Evolutionary conservation across 2,329 filamentous ascomycete species (phyloP).

Genomic region (Ophiosphaerella herpotricha): DNA sequence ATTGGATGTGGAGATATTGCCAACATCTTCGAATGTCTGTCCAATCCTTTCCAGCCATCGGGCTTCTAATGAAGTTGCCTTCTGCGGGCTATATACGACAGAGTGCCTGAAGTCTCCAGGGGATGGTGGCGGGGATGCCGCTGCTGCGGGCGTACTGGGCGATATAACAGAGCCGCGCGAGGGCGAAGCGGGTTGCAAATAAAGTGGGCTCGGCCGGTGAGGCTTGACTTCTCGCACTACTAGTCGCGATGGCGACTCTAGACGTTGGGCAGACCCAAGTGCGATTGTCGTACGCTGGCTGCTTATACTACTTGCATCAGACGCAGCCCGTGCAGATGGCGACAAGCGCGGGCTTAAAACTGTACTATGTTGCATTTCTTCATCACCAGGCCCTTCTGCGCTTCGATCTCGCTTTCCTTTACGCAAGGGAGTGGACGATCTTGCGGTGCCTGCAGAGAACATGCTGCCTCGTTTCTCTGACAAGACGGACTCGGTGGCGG

Average conservation of each 20-base stretch:
- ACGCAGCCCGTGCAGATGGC: constrained; percentile 30
- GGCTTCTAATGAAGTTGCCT: constrained; percentile 77
- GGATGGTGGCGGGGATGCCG: constrained; percentile 18
- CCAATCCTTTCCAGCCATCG: constrained; percentile 62
- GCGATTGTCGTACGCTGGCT: constrained; percentile 44
- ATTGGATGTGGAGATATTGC: constrained; percentile 37
- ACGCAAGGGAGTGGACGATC: constrained; percentile 38
- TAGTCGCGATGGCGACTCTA: constrained; percentile 29
- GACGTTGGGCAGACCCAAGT: constrained; percentile 22
- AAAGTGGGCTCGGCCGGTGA: constrained; percentile 39
- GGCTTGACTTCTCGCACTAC: constrained; percentile 25
- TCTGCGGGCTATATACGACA: constrained; percentile 73
- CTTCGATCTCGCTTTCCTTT: constrained; percentile 23
- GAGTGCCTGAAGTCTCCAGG: constrained; percentile 33
- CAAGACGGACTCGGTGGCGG: constrained; percentile 30
- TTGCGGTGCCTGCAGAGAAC: constrained; percentile 28
- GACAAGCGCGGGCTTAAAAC: constrained; percentile 32
- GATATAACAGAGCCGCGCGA: constrained; percentile 21
- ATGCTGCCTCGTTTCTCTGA: constrained; percentile 40
- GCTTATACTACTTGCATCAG: constrained; percentile 43
- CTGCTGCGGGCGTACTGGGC: constrained; percentile 22
- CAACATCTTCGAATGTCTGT: constrained; percentile 42
- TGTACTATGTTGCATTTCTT: constrained; percentile 35
- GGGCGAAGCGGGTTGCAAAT: constrained; percentile 38
- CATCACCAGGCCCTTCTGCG: constrained; percentile 15